These are phyloP conservation scores for Filobasidium floriforme DNA, from an alignment of 768 basidiomycete genomes.

Conservation along the genomic window DNA sequence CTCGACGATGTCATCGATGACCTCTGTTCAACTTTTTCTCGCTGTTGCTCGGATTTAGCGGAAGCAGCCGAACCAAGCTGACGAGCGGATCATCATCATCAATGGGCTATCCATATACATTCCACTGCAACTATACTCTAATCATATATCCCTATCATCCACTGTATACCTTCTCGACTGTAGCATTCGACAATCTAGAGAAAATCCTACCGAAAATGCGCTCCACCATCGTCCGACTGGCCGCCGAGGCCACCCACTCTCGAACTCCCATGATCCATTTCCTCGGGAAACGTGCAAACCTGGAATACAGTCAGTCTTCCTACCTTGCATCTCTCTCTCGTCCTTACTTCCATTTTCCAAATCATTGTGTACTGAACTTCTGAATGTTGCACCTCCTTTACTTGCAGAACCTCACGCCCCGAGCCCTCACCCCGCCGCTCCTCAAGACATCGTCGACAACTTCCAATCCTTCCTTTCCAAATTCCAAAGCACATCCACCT, in stretches of 20 bases:
- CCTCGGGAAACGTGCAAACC: conserved; percentile 34
- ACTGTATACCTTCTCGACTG: too few species aligned
- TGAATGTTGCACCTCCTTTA: neutral
- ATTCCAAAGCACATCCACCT: conserved; percentile 35
- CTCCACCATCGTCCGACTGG: conserved; percentile 8
- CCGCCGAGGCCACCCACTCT: conserved; percentile 19
- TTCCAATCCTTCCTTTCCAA: conserved; percentile 44
- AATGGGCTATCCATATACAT: too few species aligned
- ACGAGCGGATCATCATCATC: too few species aligned
- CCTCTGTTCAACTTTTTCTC: too few species aligned
- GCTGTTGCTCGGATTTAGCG: too few species aligned
- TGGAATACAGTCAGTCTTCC: conserved; percentile 15
- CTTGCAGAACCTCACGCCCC: conserved; percentile 41
- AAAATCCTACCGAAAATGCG: neutral
- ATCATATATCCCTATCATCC: too few species aligned
- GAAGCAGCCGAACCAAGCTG: too few species aligned
- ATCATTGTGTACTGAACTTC: neutral
- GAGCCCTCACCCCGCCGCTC: conserved; percentile 41
- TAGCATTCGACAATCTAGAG: neutral
- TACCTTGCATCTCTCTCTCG: neutral
- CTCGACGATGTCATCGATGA: too few species aligned
- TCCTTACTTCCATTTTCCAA: too few species aligned
- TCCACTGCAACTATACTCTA: too few species aligned
- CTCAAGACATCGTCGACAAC: conserved; percentile 35
- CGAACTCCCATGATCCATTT: conserved; percentile 43